Evolutionary conservation across 73 alveolate genomes (phyloP), one percentile per base, ranked within the genome.

Genomic region (Strombidium stylifer): DNA sequence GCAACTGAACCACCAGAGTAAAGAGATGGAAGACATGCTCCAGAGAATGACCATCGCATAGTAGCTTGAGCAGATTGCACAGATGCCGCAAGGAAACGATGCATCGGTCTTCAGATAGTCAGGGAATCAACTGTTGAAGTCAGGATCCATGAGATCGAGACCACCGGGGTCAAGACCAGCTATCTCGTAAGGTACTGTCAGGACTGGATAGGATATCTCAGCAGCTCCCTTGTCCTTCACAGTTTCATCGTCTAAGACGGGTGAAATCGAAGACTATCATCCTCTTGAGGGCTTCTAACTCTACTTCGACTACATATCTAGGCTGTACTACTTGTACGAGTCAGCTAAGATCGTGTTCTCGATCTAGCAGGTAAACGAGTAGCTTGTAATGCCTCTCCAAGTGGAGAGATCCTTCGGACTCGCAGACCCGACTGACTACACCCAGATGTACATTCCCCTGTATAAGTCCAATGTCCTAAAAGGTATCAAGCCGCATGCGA

Each of bases 401-500:
- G 85, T 91, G 7, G 83, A 69, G n/a, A 89, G 83, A 1, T 65
- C 31, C 24, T 78, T 58, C 39, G 75, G 76, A 1, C 90, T 81
- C 25, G 57, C 88, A 28, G 95, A 91, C 42, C 93, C 94, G 16
- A 82, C 53, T 19, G 78, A 68, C 51, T 64, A 57, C 8, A 40
- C 47, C 16, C 66, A 64, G 23, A 71, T 52, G 54, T 67, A 70
- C 34, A 54, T 94, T 48, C 65, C 75, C 51, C 68, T 86, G 1
- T 75, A 81, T 64, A 86, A 73, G 45, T 81, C 55, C 19, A 24
- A 68, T 20, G 73, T 54, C 26, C 53, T 83, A 27, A 75, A 55
- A 21, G 73, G 78, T 24, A 80, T 87, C 21, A 85, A 92, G 52
- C 89, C 96, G 8, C 91, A 77, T 59, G 93, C 92, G 18, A 68